A percentile compares a stretch with the other conserved stretches of the same genome.
phyloP scores from a whole-genome alignment of 140 eudicot genomes.

The Stevia rebaudiana region DNA sequence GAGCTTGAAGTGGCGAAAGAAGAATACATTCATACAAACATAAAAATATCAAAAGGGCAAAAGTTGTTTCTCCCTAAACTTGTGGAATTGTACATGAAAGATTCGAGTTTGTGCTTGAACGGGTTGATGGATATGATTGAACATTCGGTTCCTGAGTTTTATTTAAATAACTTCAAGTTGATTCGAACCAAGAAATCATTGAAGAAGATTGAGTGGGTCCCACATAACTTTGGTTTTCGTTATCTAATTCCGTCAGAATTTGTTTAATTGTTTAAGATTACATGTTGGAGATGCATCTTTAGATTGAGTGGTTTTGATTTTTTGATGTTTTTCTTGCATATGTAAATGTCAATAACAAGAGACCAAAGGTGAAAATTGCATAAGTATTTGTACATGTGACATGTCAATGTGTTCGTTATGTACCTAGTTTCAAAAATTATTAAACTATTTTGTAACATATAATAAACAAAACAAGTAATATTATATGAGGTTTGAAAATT shows the following conservation, averaged over 20 bases:
- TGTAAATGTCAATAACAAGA: slow-evolving; percentile 19
- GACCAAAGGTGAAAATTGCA: not conserved
- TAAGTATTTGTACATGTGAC: slow-evolving; percentile 2
- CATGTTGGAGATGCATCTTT: slow-evolving; percentile 12
- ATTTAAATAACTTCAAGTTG: slow-evolving; percentile 29
- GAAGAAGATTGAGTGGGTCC: slow-evolving; percentile 65
- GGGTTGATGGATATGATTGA: slow-evolving; percentile 48
- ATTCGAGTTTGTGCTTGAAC: slow-evolving; percentile 41
- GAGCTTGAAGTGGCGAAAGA: slow-evolving; percentile 87
- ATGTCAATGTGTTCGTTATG: too few relatives aligned
- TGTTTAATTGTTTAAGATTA: slow-evolving; percentile 24
- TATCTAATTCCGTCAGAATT: slow-evolving; percentile 39
- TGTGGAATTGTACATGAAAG: slow-evolving; percentile 60
- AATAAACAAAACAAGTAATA: too few relatives aligned
- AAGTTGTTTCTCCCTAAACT: slow-evolving; percentile 61
- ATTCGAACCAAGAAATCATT: slow-evolving; percentile 32
- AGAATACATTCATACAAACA: slow-evolving; percentile 61
- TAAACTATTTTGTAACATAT: too few relatives aligned
- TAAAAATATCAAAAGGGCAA: slow-evolving; percentile 44
- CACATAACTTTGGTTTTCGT: slow-evolving; percentile 60
- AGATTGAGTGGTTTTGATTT: not conserved
- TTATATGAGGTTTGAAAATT: too few relatives aligned
- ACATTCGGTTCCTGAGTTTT: slow-evolving; percentile 44
- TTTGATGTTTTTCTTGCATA: slow-evolving; percentile 20
- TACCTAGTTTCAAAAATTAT: too few relatives aligned